Base-by-base conservation (phyloP, 108 stramenopile species). In the Conticribra weissflogii region DNA sequence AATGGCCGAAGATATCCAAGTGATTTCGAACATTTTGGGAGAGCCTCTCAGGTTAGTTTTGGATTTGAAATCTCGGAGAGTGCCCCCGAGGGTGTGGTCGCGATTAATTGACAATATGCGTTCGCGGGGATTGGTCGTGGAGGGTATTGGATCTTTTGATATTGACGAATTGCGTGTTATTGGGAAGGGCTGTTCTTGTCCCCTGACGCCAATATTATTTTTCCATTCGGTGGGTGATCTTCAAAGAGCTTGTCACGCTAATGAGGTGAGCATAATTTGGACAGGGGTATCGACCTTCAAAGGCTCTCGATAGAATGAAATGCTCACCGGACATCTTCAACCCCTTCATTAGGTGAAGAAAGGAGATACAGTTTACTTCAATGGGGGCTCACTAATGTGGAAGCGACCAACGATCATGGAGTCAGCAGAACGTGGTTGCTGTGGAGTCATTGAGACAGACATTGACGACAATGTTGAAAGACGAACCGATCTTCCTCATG, bases 171-270 rank as follows among this genome's bases (percentile, higher is more conserved):
- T 82, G 22, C 70, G 86, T 22, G 54, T 53, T 18, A 82, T 86
- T 29, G 80, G 55, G 14, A 78, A 57, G 46, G 60, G 68, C 30
- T 66, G 65, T 69, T 73, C 68, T 0, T 71, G 68, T 48, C 75
- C 71, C 4, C 21, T 86, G 22, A 70, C 62, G 14, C 72, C 76
- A 41, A 66, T 87, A 5, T 57, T 82, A 17, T 84, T 86, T 34
- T 84, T 86, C 49, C 86, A 86, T 59, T 82, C 83, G 28, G 83
- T 78, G n/a, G 86, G 86, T 24, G 86, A 86, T 71, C 74, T 86
- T 52, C 86, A 86, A 46, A 58, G 76, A 50, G 86, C 86, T 19
- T 79, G 80, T 58, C 86, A 86, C 54, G 79, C 81, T 7, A 78
- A 78, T 69, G 84, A 85, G 60, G 81, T 84, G 34, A 74, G 67